Evolutionary conservation across 768 basidiomycete genomes (phyloP), one percentile per base, ranked within the genome.

Genomic region (Daedaleopsis sinensis): DNA sequence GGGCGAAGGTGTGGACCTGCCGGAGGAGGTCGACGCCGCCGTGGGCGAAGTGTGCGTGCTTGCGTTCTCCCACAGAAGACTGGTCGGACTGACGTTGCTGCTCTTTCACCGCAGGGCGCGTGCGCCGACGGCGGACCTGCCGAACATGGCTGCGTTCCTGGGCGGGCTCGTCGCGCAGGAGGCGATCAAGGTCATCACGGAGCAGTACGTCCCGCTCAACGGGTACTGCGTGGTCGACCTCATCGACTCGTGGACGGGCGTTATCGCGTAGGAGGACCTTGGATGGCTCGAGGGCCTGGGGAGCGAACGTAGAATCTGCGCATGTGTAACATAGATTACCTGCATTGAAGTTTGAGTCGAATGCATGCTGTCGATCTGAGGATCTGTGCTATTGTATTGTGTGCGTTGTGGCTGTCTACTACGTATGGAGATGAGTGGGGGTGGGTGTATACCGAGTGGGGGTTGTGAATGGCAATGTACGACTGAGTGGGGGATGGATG

Each of bases 81-180:
- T 23, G 42, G 5, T 39, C 16, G 23, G n/a, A 12, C 18, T 70
- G n/a, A 73, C 58, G 12, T 32, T 57, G 15, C 16, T n/a, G n/a
- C n/a, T n/a, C n/a, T 36, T 23, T 49, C 9, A 58, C 12, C 43
- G 19, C 68, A 95, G 94, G 57, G 87, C 80, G 12, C 90, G 94
- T 1, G 81, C 93, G 9, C 92, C 91, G 2, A 87, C 83, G 0
- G 88, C 93, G 3, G 94, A 96, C 68, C 76, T 98, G 3, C 96
- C 96, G 7, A 98, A 95, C 65, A 95, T 89, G 1, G 93, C 96
- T 0, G 96, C 96, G 1, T 86, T 98, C 69, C 78, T 98, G 0
- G 97, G 97, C 1, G 97, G 97, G 2, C 74, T 98, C 38, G 89
- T 98, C 19, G 94, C 96, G 24, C 97, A 99, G 68, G 97, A 99